phyloP scores from a whole-genome alignment of 1,284 basidiomycete genomes.

The Boletus semigastroideus region DNA sequence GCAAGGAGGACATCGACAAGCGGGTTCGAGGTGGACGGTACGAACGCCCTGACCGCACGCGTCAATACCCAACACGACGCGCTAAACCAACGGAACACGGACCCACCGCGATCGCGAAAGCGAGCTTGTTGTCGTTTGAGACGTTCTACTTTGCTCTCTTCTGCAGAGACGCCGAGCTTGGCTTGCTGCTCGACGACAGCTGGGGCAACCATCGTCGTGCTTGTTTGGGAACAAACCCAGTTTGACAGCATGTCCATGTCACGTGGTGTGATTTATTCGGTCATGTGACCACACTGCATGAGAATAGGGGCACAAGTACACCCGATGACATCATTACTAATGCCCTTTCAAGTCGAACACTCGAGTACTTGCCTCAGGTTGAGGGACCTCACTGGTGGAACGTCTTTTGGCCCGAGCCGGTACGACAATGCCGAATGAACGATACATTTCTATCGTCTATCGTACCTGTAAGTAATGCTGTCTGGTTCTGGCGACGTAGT shows the following conservation, averaged over 20 bases:
- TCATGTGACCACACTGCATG: no score
- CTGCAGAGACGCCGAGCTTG: slow-evolving; percentile 37
- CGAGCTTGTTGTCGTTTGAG: slow-evolving; percentile 56
- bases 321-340: no score
- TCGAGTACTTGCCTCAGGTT: no score
- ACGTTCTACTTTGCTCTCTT: slow-evolving; percentile 55
- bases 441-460: no score
- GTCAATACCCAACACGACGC: slow-evolving; percentile 1
- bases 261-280: slow-evolving; percentile 1
- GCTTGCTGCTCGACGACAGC: slow-evolving; percentile 21
- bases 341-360: no score
- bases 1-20: slow-evolving; percentile 41
- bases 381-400: no score
- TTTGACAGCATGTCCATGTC: neutral
- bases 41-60: slow-evolving; percentile 35
- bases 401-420: no score
- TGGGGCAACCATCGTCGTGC: slow-evolving; percentile 23
- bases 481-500: no score
- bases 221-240: neutral
- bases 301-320: no score
- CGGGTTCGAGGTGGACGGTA: slow-evolving; percentile 39
- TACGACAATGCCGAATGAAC: no score
- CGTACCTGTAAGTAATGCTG: no score
- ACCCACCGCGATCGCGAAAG: slow-evolving; percentile 66
- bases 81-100: slow-evolving; percentile 22